Evolutionary conservation across 768 basidiomycete species (phyloP), one percentile per base, ranked within the genome.

Genomic region (Dentipellis fragilis): DNA sequence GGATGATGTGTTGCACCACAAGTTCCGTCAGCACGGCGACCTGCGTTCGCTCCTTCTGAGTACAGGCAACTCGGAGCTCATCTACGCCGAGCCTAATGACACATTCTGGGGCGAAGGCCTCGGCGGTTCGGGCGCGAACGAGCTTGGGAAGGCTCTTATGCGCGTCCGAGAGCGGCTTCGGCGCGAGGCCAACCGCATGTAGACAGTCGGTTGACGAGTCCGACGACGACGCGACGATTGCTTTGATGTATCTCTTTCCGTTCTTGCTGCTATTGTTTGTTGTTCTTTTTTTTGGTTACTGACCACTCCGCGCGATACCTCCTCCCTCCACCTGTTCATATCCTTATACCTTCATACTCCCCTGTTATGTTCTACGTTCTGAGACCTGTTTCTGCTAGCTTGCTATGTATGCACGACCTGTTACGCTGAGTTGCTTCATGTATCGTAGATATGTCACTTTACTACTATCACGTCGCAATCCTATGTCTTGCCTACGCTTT

Each of bases 1-100:
- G 80, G 80, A 85, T 45, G 79, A 84, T 8, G 85, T 84, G 37
- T 61, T 89, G 50, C 75, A 75, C 58, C 62, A 75, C 58, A 92
- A 92, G 65, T 84, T 91, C 62, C 75, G 70, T 49, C 89, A 91
- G 69, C 85, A 92, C 63, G 70, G 77, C 0, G 70, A 77, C 34
- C 66, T 91, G 54, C 78, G 81, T 37, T 57, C 57, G 19, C 63
- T 79, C 63, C 75, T 91, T 14, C 64, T 87, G 21, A 63, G 67
- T 19, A 88, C 87, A 3, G 78, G 75, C 9, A 62, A 72, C 14
- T 71, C 72, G 2, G 70, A 62, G 0, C 63, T 65, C 21, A 52
- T 84, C 3, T 85, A 83, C 62, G 66, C 70, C 9, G 83, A 85
- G 61, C 65, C 69, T 1, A 65, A 69, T 0, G 85, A 90, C 64